Evolutionary conservation across 106 monocot species (phyloP).

Genomic region (Triglochin maritima): DNA sequence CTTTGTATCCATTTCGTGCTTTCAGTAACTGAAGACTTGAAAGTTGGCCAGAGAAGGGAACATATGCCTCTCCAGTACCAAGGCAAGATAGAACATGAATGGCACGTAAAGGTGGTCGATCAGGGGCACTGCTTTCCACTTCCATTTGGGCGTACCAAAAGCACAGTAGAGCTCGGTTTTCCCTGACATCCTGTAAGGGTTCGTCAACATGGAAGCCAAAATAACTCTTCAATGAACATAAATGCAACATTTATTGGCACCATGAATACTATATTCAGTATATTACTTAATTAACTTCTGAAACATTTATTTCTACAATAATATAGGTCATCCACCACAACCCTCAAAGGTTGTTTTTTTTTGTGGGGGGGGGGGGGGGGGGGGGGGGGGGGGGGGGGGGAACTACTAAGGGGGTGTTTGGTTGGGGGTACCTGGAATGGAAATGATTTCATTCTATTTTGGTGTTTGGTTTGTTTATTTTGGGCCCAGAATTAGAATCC

Average conservation of each 20-base stretch:
- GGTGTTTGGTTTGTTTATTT: too few species aligned
- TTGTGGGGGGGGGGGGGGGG: too few species aligned
- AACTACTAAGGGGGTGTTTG: too few species aligned
- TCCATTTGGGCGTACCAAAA: conserved; percentile 96
- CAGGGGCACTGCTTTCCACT: conserved; percentile 23
- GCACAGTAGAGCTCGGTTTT: conserved; percentile 50
- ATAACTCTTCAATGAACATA: not conserved
- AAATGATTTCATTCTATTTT: too few species aligned
- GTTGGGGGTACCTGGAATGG: too few species aligned
- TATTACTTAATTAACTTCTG: too few species aligned
- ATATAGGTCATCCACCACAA: too few species aligned
- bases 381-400: too few species aligned
- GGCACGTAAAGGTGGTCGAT: conserved; percentile 31
- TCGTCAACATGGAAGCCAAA: not conserved
- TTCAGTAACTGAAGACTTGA: conserved; percentile 45
- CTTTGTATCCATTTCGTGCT: conserved; percentile 87
- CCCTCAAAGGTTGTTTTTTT: too few species aligned
- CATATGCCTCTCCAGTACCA: conserved; percentile 46
- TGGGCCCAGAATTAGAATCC: too few species aligned
- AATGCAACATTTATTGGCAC: not conserved
- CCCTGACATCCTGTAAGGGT: conserved; percentile 38
- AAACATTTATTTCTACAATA: too few species aligned
- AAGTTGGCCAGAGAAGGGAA: conserved; percentile 37
- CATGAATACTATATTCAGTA: too few species aligned
- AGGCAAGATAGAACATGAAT: conserved; percentile 72